Conservation (phyloP, 2,329 filamentous ascomycete genomes). For the Aspergillus caelatus region DNA sequence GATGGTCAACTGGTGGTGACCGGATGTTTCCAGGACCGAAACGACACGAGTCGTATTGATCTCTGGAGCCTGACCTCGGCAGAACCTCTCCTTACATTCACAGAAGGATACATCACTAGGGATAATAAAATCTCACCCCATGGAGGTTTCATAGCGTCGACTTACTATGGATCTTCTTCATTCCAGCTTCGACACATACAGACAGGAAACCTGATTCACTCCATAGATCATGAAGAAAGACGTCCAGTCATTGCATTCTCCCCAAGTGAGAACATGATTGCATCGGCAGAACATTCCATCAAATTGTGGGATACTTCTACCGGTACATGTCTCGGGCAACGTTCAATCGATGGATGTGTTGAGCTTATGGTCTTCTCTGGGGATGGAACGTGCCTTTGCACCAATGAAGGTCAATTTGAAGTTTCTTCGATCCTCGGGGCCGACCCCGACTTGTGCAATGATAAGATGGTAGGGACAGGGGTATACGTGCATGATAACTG, state of each 20-base stretch:
- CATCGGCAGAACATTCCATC: background rate
- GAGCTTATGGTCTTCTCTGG: background rate
- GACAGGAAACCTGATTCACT: background rate
- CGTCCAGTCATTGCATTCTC: background rate
- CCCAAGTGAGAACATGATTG: background rate
- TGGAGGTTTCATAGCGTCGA: background rate
- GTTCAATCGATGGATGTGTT: background rate
- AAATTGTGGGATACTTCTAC: background rate
- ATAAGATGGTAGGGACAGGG: background rate
- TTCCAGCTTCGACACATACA: background rate
- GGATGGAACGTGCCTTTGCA: background rate
- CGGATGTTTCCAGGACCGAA: background rate
- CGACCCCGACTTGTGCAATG: background rate
- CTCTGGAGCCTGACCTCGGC: rapidly evolving
- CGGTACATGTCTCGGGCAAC: background rate
- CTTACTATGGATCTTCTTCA: background rate
- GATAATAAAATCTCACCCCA: rapidly evolving
- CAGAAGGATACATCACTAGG: background rate
- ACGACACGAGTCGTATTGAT: background rate
- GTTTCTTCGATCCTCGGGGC: background rate
- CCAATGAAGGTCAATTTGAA: background rate
- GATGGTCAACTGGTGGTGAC: background rate
- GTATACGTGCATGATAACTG: background rate
- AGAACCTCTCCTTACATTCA: background rate
- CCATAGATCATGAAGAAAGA: background rate